Evolutionary conservation across 169 alveolate species (phyloP), one percentile per base, ranked within the genome.

Genomic region (Cryptosporidium viatorum): DNA sequence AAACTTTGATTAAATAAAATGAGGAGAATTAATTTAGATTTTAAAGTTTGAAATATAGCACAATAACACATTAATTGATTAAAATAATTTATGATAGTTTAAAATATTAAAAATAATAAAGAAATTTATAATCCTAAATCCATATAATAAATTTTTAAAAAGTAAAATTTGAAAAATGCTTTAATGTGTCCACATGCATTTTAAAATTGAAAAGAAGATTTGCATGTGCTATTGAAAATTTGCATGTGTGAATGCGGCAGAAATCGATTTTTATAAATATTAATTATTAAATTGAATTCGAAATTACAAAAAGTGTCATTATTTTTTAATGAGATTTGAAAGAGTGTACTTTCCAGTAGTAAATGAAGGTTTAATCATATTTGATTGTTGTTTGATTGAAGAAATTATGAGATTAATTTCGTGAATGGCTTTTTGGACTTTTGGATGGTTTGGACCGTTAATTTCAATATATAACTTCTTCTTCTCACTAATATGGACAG

Each of bases 341-440:
- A 80, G 75, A 31, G 89, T 62, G 45, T 80, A 80, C 37, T 80
- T 80, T 43, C 89, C 89, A 70, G 65, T 39, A 41, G 65, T 80
- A 26, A 45, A 80, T 31, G 69, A 70, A 5, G 43, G 45, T 10
- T 45, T 60, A 2, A 59, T 80, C 16, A 43, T 26, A 26, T 10
- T 43, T 18, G 31, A 59, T 73, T 33, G 75, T 16, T 60, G 74
- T 80, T 80, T 80, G 8, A 80, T 59, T 14, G 75, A 62, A 23
- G 73, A 41, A 26, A 80, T 80, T 0, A 67, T 80, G 1, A 80
- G 68, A 43, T 80, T 80, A 18, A 80, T 16, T 50, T 80, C 89
- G 37, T 80, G 80, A 58, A 80, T 80, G 14, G 89, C 89, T 65
- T 80, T 80, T 62, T 80, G 89, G 7, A 80, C 89, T 35, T 80